Conservation (phyloP, 768 basidiomycete genomes). For the Lentinula lateritia region DNA sequence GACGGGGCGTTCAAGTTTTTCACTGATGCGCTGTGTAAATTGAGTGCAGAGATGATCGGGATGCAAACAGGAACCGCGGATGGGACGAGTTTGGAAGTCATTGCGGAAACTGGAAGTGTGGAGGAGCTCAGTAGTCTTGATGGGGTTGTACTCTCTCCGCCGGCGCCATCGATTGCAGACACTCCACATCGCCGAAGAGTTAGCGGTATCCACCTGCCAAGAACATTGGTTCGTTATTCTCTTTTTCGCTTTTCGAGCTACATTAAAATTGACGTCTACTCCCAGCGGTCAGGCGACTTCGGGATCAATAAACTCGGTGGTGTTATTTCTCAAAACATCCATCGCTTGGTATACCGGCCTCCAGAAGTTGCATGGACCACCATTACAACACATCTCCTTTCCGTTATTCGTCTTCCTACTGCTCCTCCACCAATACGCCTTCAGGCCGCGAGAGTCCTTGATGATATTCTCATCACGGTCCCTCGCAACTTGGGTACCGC, state of each 20-base stretch:
- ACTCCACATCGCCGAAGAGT: conserved; percentile 57
- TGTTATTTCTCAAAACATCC: conserved; percentile 77
- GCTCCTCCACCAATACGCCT: conserved; percentile 78
- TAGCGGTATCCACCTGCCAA: conserved; percentile 84
- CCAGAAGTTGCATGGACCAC: conserved; percentile 83
- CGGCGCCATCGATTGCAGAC: conserved; percentile 33
- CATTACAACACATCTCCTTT: conserved; percentile 75
- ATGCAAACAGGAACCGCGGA: conserved; percentile 56
- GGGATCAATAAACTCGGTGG: conserved; percentile 84
- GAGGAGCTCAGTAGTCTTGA: conserved; percentile 28
- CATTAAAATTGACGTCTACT: neutral
- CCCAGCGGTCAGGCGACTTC: conserved; percentile 85
- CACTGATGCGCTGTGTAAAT: conserved; percentile 66
- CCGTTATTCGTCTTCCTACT: conserved; percentile 60
- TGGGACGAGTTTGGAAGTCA: conserved; percentile 20
- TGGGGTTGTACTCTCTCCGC: conserved; percentile 26
- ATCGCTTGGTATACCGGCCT: conserved; percentile 79
- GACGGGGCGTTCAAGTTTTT: conserved; percentile 81
- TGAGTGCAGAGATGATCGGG: conserved; percentile 91
- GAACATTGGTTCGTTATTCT: conserved; percentile 55
- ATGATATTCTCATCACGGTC: conserved; percentile 76
- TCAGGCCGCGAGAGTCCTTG: conserved; percentile 84
- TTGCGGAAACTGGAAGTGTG: conserved; percentile 24
- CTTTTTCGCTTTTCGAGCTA: neutral
- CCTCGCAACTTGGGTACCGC: conserved; percentile 57